These are phyloP conservation scores for Penicillium psychrosexuale DNA, from an alignment of 2,329 filamentous ascomycete species.

Conservation along the genomic window DNA sequence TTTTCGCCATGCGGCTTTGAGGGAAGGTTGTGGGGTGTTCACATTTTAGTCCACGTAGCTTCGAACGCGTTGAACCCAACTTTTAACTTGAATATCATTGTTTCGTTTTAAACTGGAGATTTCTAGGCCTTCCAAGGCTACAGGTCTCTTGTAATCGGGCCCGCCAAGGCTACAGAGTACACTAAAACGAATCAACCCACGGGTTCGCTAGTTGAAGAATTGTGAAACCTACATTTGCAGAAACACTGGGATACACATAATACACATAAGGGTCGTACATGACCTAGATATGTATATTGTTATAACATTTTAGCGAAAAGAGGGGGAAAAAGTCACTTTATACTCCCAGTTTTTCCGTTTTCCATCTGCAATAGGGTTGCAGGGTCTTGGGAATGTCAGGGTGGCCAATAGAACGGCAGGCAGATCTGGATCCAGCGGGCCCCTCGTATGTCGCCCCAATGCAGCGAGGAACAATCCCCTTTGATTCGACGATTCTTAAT, in stretches of 20 bases:
- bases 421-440: not conserved
- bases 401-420: not conserved
- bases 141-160: not conserved
- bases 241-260: not conserved
- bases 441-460: not conserved
- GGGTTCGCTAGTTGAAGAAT: not conserved
- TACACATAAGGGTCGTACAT: not conserved
- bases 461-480: not conserved
- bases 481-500: not conserved
- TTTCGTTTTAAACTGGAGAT: not conserved
- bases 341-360: not conserved
- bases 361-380: not conserved
- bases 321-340: not conserved
- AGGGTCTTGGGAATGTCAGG: conserved; percentile 2
- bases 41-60: not conserved
- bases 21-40: not conserved
- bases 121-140: not conserved
- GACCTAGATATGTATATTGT: not conserved
- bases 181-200: not conserved
- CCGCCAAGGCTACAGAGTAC: not conserved
- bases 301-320: not conserved
- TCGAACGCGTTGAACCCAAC: not conserved
- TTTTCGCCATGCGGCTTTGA: not conserved
- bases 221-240: not conserved
- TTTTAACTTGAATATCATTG: not conserved